Evolutionary conservation across 179 eudicot species (phyloP), one percentile per base, ranked within the genome.

Genomic region (Vitellaria paradoxa): DNA sequence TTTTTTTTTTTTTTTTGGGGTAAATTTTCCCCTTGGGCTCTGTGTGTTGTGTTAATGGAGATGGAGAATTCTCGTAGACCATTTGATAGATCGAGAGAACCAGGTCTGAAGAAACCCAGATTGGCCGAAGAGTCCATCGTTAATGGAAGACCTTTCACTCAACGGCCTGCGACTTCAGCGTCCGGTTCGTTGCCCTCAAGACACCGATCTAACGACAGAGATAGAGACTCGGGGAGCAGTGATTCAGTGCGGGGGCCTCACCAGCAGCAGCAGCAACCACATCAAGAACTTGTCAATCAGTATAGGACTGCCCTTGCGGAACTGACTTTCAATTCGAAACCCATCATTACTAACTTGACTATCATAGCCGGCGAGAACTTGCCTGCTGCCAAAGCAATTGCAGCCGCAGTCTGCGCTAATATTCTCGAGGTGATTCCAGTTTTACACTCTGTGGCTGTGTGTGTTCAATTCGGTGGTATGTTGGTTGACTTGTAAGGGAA

Each of bases 291-390:
- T 71, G 88, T 94, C 30, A 84, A 45, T 79, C 98, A 89, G 91
- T 96, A 96, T 71, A 92, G 85, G 87, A 85, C 89, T 14, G 99
- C 99, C 0, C 81, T 96, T 5, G 87, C 95, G 24, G 99, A 96
- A 86, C 86, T 96, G 66, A 96, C 95, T 13, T 88, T 94, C 78
- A 94, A 96, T 83, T 96, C 99, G 5, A 96, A 96, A 85, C 98
- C 99, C 0, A 96, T 96, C 59, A 96, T 96, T 71, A 96, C 98
- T 6, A 96, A 94, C 75, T 82, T 96, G 84, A 91, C 99, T 6
- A 96, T 96, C 21, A 96, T 96, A 18, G 99, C 99, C 0, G 99
- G 98, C 0, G 99, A 96, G 85, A 91, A 86, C 82, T 67, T 84
- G 83, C 97, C 84, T 64, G 97, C 94, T 11, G 99, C 99, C 5